Percentiles rank a stretch among this genome's conserved stretches.
phyloP scores from a whole-genome alignment of 495 filamentous ascomycete genomes.

The Amorphotheca resinae region DNA sequence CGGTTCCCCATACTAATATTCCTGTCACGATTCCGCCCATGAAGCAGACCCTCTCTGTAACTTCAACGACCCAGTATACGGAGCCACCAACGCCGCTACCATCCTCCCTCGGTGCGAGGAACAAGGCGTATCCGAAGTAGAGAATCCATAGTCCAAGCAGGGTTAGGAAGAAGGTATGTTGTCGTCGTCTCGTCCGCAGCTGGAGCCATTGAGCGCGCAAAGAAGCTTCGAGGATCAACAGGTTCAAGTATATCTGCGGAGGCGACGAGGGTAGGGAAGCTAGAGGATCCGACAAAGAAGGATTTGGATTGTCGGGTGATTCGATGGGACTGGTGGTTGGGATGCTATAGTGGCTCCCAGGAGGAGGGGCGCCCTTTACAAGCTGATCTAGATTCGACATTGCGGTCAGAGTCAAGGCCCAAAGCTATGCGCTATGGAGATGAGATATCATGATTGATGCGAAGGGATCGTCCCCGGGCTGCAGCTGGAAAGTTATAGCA shows the following conservation, averaged over 20 bases:
- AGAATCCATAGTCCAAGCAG: conserved; percentile 66
- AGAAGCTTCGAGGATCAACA: conserved; percentile 91
- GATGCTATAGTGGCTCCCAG: conserved; percentile 30
- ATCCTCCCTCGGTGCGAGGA: conserved; percentile 81
- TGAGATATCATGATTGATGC: conserved; percentile 6
- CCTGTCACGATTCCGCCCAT: conserved; percentile 75
- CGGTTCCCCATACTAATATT: conserved; percentile 80
- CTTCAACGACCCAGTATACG: conserved; percentile 91
- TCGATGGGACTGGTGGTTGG: conserved; percentile 30
- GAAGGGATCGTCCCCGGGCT: no score
- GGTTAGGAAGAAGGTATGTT: conserved; percentile 89
- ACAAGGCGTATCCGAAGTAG: conserved; percentile 77
- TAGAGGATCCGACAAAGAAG: conserved; percentile 50
- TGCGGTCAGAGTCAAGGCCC: conserved; percentile 22
- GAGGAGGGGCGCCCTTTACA: conserved; percentile 67
- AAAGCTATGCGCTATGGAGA: conserved; percentile 6
- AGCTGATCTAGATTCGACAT: conserved; percentile 64
- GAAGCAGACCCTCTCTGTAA: conserved; percentile 74
- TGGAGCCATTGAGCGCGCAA: conserved; percentile 86
- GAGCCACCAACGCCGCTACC: conserved; percentile 80
- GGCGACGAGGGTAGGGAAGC: conserved; percentile 71
- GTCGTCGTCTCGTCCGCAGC: conserved; percentile 73
- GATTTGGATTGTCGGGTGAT: conserved; percentile 26
- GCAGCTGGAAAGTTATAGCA: no score
- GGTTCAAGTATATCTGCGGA: conserved; percentile 97